Evolutionary conservation across 2,329 filamentous ascomycete species (phyloP).

Genomic region (Coniochaeta sp.): DNA sequence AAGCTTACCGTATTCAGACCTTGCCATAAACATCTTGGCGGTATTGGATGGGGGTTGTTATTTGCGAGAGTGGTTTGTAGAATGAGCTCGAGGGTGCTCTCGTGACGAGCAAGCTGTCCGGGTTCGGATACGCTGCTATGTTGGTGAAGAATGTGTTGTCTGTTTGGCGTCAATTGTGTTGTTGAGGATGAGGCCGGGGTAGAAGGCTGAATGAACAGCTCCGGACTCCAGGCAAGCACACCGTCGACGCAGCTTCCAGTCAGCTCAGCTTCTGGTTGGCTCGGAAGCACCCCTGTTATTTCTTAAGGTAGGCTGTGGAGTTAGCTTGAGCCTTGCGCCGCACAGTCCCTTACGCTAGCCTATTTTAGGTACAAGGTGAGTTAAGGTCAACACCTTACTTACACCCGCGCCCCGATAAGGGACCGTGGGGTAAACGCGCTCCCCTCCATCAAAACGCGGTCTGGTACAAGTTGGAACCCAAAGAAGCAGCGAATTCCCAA

Average conservation of each 20-base stretch:
- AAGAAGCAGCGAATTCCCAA: neutral
- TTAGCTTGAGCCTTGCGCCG: neutral
- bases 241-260: conserved; percentile 13
- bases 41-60: conserved; percentile 22
- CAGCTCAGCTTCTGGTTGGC: conserved; percentile 4
- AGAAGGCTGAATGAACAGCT: neutral
- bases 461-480: neutral
- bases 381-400: neutral
- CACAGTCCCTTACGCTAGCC: neutral
- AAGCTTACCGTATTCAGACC: conserved; percentile 94
- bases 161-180: neutral
- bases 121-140: neutral
- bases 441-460: conserved; percentile 2
- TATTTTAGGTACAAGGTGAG: neutral
- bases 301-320: neutral
- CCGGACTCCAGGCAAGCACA: conserved; percentile 18
- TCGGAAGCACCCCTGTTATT: neutral
- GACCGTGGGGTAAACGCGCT: conserved; percentile 2
- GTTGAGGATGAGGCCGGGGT: conserved; percentile 4
- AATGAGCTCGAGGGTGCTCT: neutral
- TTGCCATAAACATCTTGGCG: conserved; percentile 96
- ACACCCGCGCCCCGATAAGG: neutral
- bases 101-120: neutral
- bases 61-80: neutral
- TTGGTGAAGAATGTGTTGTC: neutral